Evolutionary conservation across 164 flowering plant genomes (phyloP), one percentile per base, ranked within the genome.

Genomic region (Kingdonia uniflora): DNA sequence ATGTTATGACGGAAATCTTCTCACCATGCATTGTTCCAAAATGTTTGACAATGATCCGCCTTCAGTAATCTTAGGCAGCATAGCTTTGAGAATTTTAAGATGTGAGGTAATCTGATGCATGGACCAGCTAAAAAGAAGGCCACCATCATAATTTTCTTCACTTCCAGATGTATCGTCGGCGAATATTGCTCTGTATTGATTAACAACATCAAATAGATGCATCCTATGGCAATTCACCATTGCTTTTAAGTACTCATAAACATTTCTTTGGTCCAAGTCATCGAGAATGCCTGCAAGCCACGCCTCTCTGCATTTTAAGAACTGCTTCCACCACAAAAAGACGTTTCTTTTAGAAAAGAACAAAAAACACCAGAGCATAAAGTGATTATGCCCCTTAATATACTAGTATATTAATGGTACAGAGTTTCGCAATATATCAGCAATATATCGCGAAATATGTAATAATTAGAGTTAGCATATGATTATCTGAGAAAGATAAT

Each of bases 141-240:
- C 99, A 19, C 97, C 95, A 69, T 94, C 99, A 69, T 81, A 82
- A 63, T 87, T 88, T 64, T 89, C 92, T 75, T 94, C 99, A 75
- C 82, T 89, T 65, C 95, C 92, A 44, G 97, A 94, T 47, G 89
- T 84, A 72, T 94, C 97, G 74, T 94, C 97, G 21, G 92, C 77
- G 66, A 89, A 94, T 66, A 94, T 89, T 42, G 97, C 97, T 55
- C 97, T 73, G 71, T 94, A 94, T 65, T 94, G 99, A 63, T 79
- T 94, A 60, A 89, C 99, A 68, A 89, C 99, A 71, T 88, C 95
- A 78, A 94, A 85, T 26, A 94, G 95, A 76, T 89, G 92, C 78
- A 69, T 79, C 60, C 99, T 72, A 51, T 86, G 86, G 70, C 92
- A 82, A 60, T 72, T 74, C 49, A 94, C 80, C 89, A 94, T 82